Conservation (phyloP, 768 basidiomycete species). For the Lactarius psammicola region DNA sequence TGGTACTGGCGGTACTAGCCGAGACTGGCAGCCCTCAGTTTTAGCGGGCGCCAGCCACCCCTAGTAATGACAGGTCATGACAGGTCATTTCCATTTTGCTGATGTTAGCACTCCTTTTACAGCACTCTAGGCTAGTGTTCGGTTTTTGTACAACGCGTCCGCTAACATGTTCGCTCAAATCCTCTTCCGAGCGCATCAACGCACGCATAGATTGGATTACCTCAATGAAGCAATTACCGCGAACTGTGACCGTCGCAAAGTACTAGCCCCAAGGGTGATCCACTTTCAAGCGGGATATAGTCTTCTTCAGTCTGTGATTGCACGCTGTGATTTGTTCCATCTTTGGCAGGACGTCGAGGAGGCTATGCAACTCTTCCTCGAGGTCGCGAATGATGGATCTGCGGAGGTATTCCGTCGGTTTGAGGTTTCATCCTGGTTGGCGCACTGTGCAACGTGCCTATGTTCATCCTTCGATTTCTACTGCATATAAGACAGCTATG, state of each 20-base stretch:
- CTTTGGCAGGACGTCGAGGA: neutral
- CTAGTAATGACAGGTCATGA: too few relatives aligned
- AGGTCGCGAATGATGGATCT: neutral
- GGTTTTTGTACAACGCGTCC: too few relatives aligned
- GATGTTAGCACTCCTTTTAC: neutral
- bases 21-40: too few relatives aligned
- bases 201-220: too few relatives aligned
- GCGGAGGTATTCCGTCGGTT: neutral
- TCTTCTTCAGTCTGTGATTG: neutral
- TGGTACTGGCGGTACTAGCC: too few relatives aligned
- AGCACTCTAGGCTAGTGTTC: neutral
- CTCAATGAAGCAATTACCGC: neutral
- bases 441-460: neutral
- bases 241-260: neutral
- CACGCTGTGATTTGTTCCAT: neutral
- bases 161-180: neutral
- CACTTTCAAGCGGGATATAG: neutral
- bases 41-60: too few relatives aligned
- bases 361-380: neutral
- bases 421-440: neutral
- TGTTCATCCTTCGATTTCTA: neutral
- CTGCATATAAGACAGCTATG: neutral
- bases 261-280: too few relatives aligned
- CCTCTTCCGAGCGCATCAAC: neutral
- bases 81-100: too few relatives aligned